Conservation (phyloP, 306 rosid species). For the Lupinus albus region DNA sequence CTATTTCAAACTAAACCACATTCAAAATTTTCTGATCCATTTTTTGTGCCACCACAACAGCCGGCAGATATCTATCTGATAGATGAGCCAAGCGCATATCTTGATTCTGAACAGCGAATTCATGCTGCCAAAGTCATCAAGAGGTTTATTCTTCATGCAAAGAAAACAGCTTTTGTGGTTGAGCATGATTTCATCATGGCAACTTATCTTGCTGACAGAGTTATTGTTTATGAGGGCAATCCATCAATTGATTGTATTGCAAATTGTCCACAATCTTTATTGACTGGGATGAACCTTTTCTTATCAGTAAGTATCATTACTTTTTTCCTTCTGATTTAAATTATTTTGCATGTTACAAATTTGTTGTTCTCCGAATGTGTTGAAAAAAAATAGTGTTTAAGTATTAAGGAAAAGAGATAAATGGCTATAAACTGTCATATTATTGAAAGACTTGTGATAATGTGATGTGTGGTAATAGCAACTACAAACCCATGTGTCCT, state of each 20-base stretch:
- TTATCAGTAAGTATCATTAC: conserved; percentile 69
- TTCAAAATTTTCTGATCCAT: conserved; percentile 29
- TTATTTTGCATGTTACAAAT: not conserved
- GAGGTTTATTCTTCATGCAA: conserved; percentile 96
- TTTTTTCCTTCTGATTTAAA: not conserved
- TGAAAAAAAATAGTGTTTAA: too few relatives aligned
- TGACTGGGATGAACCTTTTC: conserved; percentile 97
- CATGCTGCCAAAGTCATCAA: conserved; percentile 94
- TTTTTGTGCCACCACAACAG: conserved; percentile 52
- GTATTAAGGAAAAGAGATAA: too few relatives aligned
- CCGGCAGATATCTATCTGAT: conserved; percentile 97
- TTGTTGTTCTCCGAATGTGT: not conserved
- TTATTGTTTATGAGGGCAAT: conserved; percentile 87
- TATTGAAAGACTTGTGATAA: too few relatives aligned
- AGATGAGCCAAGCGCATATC: conserved; percentile 97
- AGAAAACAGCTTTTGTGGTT: conserved; percentile 95
- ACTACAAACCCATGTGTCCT: too few relatives aligned
- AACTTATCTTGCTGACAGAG: conserved; percentile 95
- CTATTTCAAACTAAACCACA: conserved; percentile 19
- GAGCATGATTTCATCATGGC: conserved; percentile 99
- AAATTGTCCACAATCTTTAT: conserved; percentile 86
- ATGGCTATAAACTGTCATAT: too few relatives aligned
- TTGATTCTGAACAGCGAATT: conserved; percentile 97
- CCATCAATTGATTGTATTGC: conserved; percentile 89
- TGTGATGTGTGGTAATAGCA: too few relatives aligned